Evolutionary conservation across 2,329 filamentous ascomycete genomes (phyloP), one percentile per base, ranked within the genome.

Genomic region (Trichoderma brevicompactum): DNA sequence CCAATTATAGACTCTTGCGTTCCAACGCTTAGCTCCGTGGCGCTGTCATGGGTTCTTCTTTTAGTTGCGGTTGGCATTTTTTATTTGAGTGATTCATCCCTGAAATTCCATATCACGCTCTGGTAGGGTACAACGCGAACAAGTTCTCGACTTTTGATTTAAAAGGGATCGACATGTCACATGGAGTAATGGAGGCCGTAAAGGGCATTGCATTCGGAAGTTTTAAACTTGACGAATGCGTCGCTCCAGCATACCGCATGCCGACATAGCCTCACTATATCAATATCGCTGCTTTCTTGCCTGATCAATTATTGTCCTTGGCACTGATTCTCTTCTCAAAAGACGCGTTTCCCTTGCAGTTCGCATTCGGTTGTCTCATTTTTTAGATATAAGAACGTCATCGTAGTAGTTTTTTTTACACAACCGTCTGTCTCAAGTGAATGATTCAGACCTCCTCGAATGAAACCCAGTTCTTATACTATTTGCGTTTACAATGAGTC

Each of bases 401-500:
- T 49, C 38, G 32, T 36, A 49, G 36, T 32, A 41, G 17, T 19
- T 40, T 13, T 12, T 49, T 40, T 49, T 40, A 10, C 23, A 41
- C 15, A 32, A n/a, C 13, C 19, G 10, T 28, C 36, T 49, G 28
- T 50, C 34, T 60, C 23, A 40, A 59, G 15, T 28, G 19, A 3
- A 55, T n/a, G 13, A 49, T 49, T n/a, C 44, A 60, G n/a, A 9
- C 13, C 7, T 36, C 1, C 12, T 32, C 46, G 10, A n/a, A 40
- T 28, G n/a, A 40, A 34, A 60, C 9, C 40, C 36, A n/a, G 36
- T 38, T 23, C 19, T 13, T 40, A 8, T 15, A 60, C 28, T 36
- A 49, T 28, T 23, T 34, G 19, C 34, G 28, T 60, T 59, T 34
- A 60, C 17, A 8, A 60, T 60, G 56, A 49, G 44, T 40, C 56